A percentile compares a stretch with the other conserved stretches of the same genome.
Evolutionary conservation across 805 yeast genomes (phyloP).

Genomic region (Candida palmyrensis): DNA sequence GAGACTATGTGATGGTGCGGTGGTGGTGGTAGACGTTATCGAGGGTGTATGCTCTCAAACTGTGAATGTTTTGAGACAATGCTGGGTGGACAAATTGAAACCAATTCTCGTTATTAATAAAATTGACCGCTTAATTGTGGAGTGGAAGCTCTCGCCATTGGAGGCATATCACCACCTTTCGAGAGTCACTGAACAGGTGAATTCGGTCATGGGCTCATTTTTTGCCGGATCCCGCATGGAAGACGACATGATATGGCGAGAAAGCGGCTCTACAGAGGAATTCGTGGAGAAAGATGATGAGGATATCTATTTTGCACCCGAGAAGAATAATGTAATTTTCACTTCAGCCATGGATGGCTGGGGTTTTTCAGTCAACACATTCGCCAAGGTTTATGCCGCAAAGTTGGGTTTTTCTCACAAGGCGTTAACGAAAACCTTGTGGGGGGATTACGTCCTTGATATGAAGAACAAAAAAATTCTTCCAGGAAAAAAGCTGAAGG

Average conservation of each 20-base stretch:
- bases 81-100: constrained; percentile 88
- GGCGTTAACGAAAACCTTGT: constrained; percentile 75
- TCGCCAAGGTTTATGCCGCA: constrained; percentile 79
- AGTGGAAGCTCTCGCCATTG: constrained; percentile 71
- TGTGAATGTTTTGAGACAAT: constrained; percentile 87
- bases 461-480: constrained; percentile 84
- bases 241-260: constrained; percentile 76
- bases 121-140: constrained; percentile 79
- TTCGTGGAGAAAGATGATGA: constrained; percentile 74
- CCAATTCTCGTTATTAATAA: constrained; percentile 88
- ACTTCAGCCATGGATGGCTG: constrained; percentile 94
- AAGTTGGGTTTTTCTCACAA: constrained; percentile 81
- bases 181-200: constrained; percentile 85
- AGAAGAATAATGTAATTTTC: constrained; percentile 82
- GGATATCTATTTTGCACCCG: constrained; percentile 83
- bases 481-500: constrained; percentile 57
- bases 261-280: constrained; percentile 51
- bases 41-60: constrained; percentile 99
- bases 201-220: constrained; percentile 90
- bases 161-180: constrained; percentile 83
- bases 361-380: constrained; percentile 91
- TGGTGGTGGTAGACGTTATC: constrained; percentile 91
- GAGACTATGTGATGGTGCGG: constrained; percentile 93
- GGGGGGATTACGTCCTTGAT: constrained; percentile 93
- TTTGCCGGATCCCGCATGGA: constrained; percentile 91